phyloP scores from a whole-genome alignment of 2,329 filamentous ascomycete genomes.

The Diaporthe capsici region DNA sequence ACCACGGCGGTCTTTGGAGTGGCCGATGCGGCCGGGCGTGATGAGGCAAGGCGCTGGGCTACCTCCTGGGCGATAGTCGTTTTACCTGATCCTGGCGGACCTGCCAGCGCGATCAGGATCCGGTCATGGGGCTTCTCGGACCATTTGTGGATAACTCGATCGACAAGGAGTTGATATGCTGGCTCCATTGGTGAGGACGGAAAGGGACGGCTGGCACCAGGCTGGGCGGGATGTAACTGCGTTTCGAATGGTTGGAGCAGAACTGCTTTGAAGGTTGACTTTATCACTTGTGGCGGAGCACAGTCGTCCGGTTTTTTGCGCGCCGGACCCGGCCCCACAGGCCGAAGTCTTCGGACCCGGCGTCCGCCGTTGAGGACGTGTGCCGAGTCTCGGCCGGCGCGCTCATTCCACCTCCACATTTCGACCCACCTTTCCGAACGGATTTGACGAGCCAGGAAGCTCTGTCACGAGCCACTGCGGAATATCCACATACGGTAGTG shows the following conservation, averaged over 20 bases:
- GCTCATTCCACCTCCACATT: background rate
- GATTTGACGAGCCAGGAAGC: background rate
- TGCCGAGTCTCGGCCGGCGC: background rate
- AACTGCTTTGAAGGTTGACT: background rate
- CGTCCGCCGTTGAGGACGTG: background rate
- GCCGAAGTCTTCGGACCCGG: background rate
- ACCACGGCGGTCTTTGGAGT: background rate
- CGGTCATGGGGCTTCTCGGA: background rate
- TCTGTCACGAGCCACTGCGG: background rate
- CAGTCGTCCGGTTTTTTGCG: background rate
- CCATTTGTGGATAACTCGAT: background rate
- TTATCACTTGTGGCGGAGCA: background rate
- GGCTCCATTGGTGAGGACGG: background rate
- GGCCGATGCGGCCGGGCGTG: background rate
- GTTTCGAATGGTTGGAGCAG: background rate
- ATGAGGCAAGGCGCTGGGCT: background rate
- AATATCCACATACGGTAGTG: background rate
- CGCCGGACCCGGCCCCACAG: background rate
- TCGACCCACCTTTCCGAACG: background rate
- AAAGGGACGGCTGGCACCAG: background rate
- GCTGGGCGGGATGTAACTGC: background rate
- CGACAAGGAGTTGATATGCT: background rate
- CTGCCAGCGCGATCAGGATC: background rate
- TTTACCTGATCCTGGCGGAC: background rate
- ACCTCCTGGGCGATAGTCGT: background rate